Conservation (phyloP, 768 basidiomycete species). For the Paxillus ammoniavirescens region DNA sequence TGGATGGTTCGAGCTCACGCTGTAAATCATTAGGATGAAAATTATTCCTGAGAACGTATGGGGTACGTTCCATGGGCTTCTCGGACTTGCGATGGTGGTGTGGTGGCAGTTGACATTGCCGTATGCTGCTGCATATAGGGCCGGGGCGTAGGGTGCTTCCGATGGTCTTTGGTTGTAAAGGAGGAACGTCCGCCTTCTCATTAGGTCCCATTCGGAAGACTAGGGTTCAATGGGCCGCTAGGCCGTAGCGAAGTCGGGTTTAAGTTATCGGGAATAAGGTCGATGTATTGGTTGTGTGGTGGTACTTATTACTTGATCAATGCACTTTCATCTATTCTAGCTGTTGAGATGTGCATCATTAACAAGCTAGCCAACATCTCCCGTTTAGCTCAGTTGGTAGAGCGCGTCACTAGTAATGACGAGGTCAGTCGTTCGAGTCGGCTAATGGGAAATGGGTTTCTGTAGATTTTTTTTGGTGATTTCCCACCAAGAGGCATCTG, state of each 20-base stretch:
- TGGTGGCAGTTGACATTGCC: constrained; percentile 84
- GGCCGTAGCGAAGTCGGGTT: not conserved
- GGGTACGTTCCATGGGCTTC: constrained; percentile 69
- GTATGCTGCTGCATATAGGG: constrained; percentile 41
- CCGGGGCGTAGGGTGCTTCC: not conserved
- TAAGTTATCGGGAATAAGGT: too few relatives aligned
- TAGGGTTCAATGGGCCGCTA: too few relatives aligned
- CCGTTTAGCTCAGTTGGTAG: constrained; percentile 50
- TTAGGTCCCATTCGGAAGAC: too few relatives aligned
- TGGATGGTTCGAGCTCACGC: not conserved
- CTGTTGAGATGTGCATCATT: not conserved
- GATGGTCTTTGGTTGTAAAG: not conserved
- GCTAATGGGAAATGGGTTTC: constrained; percentile 34
- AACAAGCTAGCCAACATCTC: constrained; percentile 1
- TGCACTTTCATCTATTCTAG: too few relatives aligned
- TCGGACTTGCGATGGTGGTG: constrained; percentile 67
- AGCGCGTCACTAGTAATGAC: constrained; percentile 50
- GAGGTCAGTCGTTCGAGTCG: constrained; percentile 43
- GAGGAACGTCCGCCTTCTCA: too few relatives aligned
- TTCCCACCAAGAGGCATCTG: too few relatives aligned
- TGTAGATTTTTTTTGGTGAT: too few relatives aligned
- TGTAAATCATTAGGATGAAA: constrained; percentile 41
- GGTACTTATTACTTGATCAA: too few relatives aligned
- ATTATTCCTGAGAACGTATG: constrained; percentile 72
- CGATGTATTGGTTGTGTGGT: too few relatives aligned